Conservation (phyloP, 495 filamentous ascomycete genomes). For the Haplographium delicatum region DNA sequence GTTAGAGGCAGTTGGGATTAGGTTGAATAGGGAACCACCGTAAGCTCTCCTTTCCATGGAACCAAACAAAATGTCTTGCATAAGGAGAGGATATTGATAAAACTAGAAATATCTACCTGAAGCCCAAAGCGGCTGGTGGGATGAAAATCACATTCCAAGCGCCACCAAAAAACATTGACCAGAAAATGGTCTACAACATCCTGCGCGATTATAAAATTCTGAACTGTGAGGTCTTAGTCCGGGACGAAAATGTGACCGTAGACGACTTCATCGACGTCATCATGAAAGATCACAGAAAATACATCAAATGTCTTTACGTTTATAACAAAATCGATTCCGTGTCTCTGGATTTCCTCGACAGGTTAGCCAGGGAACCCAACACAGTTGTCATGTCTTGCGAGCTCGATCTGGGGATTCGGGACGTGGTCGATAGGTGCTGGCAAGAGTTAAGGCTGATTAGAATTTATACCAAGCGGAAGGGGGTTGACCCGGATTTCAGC, state of each 20-base stretch:
- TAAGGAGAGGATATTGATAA: neutral
- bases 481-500: constrained; percentile 81
- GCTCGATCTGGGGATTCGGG: constrained; percentile 91
- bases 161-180: constrained; percentile 84
- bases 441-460: constrained; percentile 86
- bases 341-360: constrained; percentile 86
- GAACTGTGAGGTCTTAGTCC: constrained; percentile 92
- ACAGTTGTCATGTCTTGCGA: constrained; percentile 98
- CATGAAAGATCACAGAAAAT: constrained; percentile 98
- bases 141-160: constrained; percentile 97
- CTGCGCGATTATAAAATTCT: constrained; percentile 97
- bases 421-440: constrained; percentile 95
- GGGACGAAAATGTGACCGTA: constrained; percentile 92
- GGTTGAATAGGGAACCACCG: constrained; percentile 89
- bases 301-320: constrained; percentile 93
- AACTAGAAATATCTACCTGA: constrained; percentile 95
- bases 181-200: constrained; percentile 97
- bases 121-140: constrained; percentile 91
- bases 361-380: constrained; percentile 84
- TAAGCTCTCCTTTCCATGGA: constrained; percentile 37
- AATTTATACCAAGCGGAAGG: constrained; percentile 96
- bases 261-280: constrained; percentile 99
- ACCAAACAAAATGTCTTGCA: neutral
- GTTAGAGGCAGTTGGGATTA: constrained; percentile 92
- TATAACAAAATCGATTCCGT: constrained; percentile 99